Evolutionary conservation across 2,329 filamentous ascomycete genomes (phyloP), one percentile per base, ranked within the genome.

Genomic region (Epichloe brachyelytri): DNA sequence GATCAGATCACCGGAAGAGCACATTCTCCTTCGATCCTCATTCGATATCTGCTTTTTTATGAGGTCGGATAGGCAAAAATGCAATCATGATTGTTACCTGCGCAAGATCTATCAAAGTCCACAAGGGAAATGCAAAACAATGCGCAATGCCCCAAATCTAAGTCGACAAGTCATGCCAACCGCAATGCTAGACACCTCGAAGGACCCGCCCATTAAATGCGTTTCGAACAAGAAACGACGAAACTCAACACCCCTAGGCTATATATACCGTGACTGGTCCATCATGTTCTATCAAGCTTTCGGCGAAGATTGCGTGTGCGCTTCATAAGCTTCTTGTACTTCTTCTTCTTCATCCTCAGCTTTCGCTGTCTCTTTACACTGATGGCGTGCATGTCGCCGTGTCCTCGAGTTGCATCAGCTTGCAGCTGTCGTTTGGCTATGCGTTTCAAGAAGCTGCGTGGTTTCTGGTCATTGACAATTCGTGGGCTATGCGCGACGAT

Each of bases 301-400:
- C 89, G 82, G 65, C 91, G 84, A 74, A 89, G 69, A 66, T 88
- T 91, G 67, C 91, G 82, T 63, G 91, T 96, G 70, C 82, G 80
- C 77, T 85, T 87, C 86, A 95, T 89, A 59, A 97, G 76, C 81
- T 98, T 98, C 89, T 96, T 97, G 72, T 95, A 95, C 83, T 98
- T 98, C 80, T 97, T 91, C 81, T 97, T 98, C 86, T 98, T 98
- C 90, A 98, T 98, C 81, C 89, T 95, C 64, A 96, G 73, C 74
- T 93, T 94, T 65, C 89, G 78, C 71, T 95, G 88, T 68, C 93
- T 79, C 76, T 85, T 89, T 60, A 96, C 91, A 64, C 88, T 95
- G 65, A 98, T 88, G 56, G 88, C 80, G 54, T 83, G 72, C 84
- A 95, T 90, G 59, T 72, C 68, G 52, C 67, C 68, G 57, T 71